Base-by-base conservation (phyloP, 1,284 basidiomycete species). In the Cutaneotrichosporon curvatum region DNA sequence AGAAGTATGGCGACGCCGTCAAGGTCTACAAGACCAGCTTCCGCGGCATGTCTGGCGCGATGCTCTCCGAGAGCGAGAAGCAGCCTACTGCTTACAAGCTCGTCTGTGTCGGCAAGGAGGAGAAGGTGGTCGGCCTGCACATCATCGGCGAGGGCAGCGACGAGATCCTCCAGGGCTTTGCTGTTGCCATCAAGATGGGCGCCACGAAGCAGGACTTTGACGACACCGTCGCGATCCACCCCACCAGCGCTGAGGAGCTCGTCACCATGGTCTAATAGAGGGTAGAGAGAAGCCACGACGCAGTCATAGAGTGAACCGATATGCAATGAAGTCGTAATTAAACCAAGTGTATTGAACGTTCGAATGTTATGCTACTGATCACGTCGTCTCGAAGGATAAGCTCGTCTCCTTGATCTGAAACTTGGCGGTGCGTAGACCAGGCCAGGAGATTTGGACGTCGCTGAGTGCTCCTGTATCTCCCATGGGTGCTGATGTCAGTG, bases 71-170 rank as follows among this genome's bases (percentile, higher is more conserved):
- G 58, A 70, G 73, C 34, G 83, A 92, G 76, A 95, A 94, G 72
- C 85, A 91, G 61, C 94, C 95, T 2, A 85, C 89, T 0, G 78
- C 87, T 37, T 92, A 90, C 78, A 99, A 98, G 75, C 79, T 99
- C 37, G 76, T 99, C 59, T 81, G 81, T 50, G 80, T 79, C 2
- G 91, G 91, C 1, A 79, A 81, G 9, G 90, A 96, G 59, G 90
- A 98, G 69, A 86, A 85, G 62, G 85, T 99, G 32, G 87, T 98
- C 16, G 94, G 94, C 16, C 74, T 97, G 43, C 95, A 98, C 71
- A 84, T 96, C 58, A 83, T 97, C 52, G 94, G 92, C 5, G 63
- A 80, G 57, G 90, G 90, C 40, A 85, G 82, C 54, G 94, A 97
- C 66, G 92, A 97, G 73, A 81, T 86, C 58, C 74, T 92, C 73